A percentile compares a stretch with the other conserved stretches of the same genome.
phyloP scores from a whole-genome alignment of 2,329 filamentous ascomycete species.

The Samsoniella hepiali region DNA sequence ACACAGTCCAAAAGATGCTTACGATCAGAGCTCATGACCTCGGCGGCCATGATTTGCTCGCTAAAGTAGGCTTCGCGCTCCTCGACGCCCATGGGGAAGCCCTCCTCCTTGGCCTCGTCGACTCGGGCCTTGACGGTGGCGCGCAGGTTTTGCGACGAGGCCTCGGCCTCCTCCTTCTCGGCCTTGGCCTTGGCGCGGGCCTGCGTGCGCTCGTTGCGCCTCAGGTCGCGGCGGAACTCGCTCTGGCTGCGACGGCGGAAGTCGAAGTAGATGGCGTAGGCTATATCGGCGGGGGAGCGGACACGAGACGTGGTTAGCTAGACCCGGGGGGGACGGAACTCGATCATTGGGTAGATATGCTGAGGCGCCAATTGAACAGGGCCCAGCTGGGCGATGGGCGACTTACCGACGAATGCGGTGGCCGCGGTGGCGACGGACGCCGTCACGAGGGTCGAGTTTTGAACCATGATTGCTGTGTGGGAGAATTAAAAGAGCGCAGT shows the following conservation, averaged over 20 bases:
- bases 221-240: constrained; percentile 64
- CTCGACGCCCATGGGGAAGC: constrained; percentile 85
- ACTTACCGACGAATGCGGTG: constrained; percentile 58
- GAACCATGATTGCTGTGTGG: constrained; percentile 37
- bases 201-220: constrained; percentile 72
- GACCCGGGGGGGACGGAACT: background rate
- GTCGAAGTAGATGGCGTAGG: constrained; percentile 68
- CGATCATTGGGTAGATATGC: background rate
- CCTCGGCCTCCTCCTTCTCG: constrained; percentile 69
- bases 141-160: constrained; percentile 63
- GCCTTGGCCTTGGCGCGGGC: constrained; percentile 65
- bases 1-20: constrained; percentile 34
- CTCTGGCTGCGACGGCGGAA: constrained; percentile 61
- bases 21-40: constrained; percentile 80
- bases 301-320: constrained; percentile 12
- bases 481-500: constrained; percentile 5
- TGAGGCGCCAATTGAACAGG: constrained; percentile 8
- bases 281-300: constrained; percentile 32
- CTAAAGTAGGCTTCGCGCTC: constrained; percentile 97
- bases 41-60: constrained; percentile 86
- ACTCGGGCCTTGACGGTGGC: constrained; percentile 72
- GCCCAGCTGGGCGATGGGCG: constrained; percentile 14
- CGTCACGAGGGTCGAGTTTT: constrained; percentile 55
- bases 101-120: constrained; percentile 80
- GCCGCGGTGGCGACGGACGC: constrained; percentile 60